Percentiles rank a stretch among this genome's conserved stretches.
phyloP scores from a whole-genome alignment of 768 basidiomycete genomes.

The Atractiella rhizophila region DNA sequence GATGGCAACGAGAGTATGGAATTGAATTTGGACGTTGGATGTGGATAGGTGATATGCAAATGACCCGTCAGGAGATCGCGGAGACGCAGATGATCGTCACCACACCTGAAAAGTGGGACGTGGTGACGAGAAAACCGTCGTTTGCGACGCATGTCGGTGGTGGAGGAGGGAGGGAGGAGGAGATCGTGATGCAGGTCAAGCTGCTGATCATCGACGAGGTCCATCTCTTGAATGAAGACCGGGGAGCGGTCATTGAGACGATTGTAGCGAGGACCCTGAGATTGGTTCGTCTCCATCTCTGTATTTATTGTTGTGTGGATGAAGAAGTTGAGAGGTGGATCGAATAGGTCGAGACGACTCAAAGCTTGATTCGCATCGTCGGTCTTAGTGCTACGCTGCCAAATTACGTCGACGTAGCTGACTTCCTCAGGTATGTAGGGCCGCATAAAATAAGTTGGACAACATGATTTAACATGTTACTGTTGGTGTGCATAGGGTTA shows the following conservation, averaged over 20 bases:
- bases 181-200: slow-evolving; percentile 43
- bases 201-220: slow-evolving; percentile 94
- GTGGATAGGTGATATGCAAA: slow-evolving; percentile 70
- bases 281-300: slow-evolving; percentile 29
- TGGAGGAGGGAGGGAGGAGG: slow-evolving; percentile 26
- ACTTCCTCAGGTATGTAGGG: slow-evolving; percentile 50
- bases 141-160: slow-evolving; percentile 92
- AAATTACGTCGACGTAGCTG: slow-evolving; percentile 86
- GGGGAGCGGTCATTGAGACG: slow-evolving; percentile 91
- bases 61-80: slow-evolving; percentile 76
- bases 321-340: background rate
- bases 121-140: slow-evolving; percentile 79
- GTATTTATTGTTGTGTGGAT: background rate
- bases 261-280: slow-evolving; percentile 88
- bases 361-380: slow-evolving; percentile 84
- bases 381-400: slow-evolving; percentile 84
- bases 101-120: slow-evolving; percentile 99
- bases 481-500: slow-evolving; percentile 37
- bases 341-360: slow-evolving; percentile 74
- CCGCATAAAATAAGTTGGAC: background rate
- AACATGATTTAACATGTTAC: background rate
- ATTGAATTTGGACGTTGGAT: too few species aligned
- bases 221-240: slow-evolving; percentile 85
- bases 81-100: slow-evolving; percentile 95
- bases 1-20: too few species aligned